Evolutionary conservation across 495 filamentous ascomycete genomes (phyloP).

Genomic region (Rhypophila decipiens): DNA sequence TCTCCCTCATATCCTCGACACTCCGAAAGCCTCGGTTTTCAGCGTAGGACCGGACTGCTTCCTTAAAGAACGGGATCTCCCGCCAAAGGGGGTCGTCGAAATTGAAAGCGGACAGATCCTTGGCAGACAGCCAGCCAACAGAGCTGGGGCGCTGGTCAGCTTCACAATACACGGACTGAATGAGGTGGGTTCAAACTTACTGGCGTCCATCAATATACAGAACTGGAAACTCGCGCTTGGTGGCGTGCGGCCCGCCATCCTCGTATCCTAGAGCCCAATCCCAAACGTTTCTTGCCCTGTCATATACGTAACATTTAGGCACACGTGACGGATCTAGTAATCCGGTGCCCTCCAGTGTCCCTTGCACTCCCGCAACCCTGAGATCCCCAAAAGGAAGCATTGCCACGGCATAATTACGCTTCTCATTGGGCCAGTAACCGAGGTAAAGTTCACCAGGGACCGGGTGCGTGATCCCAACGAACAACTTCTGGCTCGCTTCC

Average conservation of each 20-base stretch:
- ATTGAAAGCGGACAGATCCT: slow-evolving; percentile 17
- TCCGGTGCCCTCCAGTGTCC: slow-evolving; percentile 25
- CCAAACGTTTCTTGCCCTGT: slow-evolving; percentile 14
- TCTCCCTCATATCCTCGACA: slow-evolving; percentile 4
- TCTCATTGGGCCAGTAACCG: slow-evolving; percentile 22
- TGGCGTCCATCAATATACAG: slow-evolving; percentile 33
- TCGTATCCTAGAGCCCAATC: slow-evolving; percentile 37
- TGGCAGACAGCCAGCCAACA: slow-evolving; percentile 23
- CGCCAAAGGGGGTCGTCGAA: slow-evolving; percentile 15
- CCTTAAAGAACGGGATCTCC: slow-evolving; percentile 10
- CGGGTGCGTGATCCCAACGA: slow-evolving; percentile 11
- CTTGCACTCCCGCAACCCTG: slow-evolving; percentile 21
- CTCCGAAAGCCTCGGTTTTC: slow-evolving; percentile 1
- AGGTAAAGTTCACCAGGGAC: slow-evolving; percentile 25
- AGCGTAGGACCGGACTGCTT: slow-evolving; percentile 13
- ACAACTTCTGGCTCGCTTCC: slow-evolving; percentile 2
- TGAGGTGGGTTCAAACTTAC: too few species aligned
- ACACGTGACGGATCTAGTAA: slow-evolving; percentile 21
- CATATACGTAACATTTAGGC: slow-evolving; percentile 33
- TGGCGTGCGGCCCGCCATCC: slow-evolving; percentile 28
- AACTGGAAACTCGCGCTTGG: slow-evolving; percentile 35
- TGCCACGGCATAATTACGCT: slow-evolving; percentile 29
- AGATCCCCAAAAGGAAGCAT: slow-evolving; percentile 33
- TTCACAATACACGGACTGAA: too few species aligned
- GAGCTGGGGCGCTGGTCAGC: too few species aligned